Conservation (phyloP, 108 stramenopile genomes). For the Fistulifera solaris region DNA sequence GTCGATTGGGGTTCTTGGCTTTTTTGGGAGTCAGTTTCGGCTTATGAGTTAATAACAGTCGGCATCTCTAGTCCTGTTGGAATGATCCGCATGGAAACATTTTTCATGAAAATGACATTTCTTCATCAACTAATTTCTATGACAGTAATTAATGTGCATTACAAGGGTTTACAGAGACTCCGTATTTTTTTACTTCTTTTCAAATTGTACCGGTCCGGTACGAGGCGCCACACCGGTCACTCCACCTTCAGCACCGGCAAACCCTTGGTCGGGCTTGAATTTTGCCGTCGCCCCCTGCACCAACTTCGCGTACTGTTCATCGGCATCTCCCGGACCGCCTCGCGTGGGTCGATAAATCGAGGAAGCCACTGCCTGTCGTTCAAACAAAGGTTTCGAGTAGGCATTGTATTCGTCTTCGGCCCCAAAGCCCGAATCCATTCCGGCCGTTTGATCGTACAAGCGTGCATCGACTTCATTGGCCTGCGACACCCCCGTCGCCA, state of each 20-base stretch:
- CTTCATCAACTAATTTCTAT: no score
- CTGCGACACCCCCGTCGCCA: conserved; percentile 78
- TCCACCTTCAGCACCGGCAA: conserved; percentile 77
- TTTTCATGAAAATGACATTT: no score
- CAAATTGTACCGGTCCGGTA: conserved; percentile 84
- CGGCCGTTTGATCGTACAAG: conserved; percentile 91
- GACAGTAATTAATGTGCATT: no score
- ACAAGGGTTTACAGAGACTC: no score
- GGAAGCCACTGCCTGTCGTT: conserved; percentile 61
- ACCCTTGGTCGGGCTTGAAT: conserved; percentile 78
- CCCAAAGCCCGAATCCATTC: conserved; percentile 94
- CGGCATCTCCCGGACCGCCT: conserved; percentile 67
- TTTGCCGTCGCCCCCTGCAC: conserved; percentile 69
- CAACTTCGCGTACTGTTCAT: conserved; percentile 70
- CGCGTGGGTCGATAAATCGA: conserved; percentile 91
- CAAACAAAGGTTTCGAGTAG: conserved; percentile 91
- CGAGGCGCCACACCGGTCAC: conserved; percentile 40
- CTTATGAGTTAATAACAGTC: no score
- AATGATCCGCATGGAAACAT: no score
- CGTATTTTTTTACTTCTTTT: conserved; percentile 72
- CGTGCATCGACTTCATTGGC: conserved; percentile 88
- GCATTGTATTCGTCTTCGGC: conserved; percentile 97
- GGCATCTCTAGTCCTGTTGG: no score
- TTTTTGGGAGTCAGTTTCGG: no score
- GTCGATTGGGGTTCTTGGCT: no score